Conservation (phyloP, 2,329 filamentous ascomycete genomes). For the Coniochaeta sp. region DNA sequence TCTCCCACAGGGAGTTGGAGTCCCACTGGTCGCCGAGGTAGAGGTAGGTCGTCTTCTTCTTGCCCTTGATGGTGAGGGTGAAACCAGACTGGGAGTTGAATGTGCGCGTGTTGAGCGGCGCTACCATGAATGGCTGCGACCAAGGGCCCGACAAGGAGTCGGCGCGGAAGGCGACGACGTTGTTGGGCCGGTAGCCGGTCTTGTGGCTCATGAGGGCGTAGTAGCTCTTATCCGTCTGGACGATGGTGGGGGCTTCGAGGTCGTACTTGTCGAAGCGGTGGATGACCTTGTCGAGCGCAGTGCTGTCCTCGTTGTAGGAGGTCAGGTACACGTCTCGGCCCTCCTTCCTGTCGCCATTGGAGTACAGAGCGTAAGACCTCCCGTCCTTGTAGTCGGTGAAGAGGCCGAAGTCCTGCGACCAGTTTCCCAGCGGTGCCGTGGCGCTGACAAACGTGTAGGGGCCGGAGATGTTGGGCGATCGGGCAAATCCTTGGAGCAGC, state of each 20-base stretch:
- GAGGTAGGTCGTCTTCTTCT: conserved; percentile 39
- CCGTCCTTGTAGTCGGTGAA: conserved; percentile 52
- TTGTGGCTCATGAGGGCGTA: conserved; percentile 54
- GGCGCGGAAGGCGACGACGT: conserved; percentile 49
- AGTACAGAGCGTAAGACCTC: conserved; percentile 46
- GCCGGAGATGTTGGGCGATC: conserved; percentile 38
- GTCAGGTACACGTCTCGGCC: conserved; percentile 48
- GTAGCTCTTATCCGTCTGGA: conserved; percentile 50
- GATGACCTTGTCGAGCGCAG: conserved; percentile 39
- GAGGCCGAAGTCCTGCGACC: conserved; percentile 52
- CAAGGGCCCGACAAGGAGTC: conserved; percentile 42
- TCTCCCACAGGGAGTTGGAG: conserved; percentile 48
- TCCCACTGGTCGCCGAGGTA: conserved; percentile 50
- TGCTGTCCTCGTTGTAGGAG: conserved; percentile 40
- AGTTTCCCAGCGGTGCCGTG: conserved; percentile 47
- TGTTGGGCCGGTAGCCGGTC: conserved; percentile 51
- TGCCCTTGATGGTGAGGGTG: conserved; percentile 38
- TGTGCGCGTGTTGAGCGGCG: conserved; percentile 41
- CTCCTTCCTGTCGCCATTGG: conserved; percentile 44
- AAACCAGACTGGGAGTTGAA: conserved; percentile 48
- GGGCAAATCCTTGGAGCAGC: conserved; percentile 46
- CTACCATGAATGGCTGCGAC: conserved; percentile 47
- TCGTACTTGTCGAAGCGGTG: conserved; percentile 55
- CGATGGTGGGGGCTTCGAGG: conserved; percentile 47
- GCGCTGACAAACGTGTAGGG: conserved; percentile 46